phyloP scores from a whole-genome alignment of 1,284 basidiomycete species.

The Fomitiporia mediterranea region DNA sequence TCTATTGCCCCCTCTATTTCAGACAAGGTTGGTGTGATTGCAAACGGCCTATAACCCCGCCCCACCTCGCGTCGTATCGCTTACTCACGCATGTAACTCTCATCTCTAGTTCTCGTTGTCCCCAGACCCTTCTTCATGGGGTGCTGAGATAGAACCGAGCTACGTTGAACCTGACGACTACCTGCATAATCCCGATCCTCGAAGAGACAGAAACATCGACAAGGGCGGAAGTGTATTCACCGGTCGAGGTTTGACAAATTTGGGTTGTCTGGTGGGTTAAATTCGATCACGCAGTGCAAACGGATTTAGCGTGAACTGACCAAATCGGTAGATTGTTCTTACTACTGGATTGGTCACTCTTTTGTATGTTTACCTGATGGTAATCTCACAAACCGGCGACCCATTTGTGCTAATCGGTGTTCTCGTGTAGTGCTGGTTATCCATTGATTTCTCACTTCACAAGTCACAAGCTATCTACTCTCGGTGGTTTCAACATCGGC shows the following conservation, averaged over 20 bases:
- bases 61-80: slow-evolving; percentile 31
- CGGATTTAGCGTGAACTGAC: neutral
- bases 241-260: slow-evolving; percentile 64
- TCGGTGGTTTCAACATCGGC: slow-evolving; percentile 74
- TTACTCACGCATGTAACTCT: slow-evolving; percentile 34
- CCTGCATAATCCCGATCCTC: slow-evolving; percentile 73
- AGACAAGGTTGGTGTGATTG: slow-evolving; percentile 36
- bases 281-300: neutral
- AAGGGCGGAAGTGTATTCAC: slow-evolving; percentile 64
- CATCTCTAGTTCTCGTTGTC: slow-evolving; percentile 59
- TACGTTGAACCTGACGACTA: slow-evolving; percentile 60
- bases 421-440: slow-evolving; percentile 63
- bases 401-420: slow-evolving; percentile 7
- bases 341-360: slow-evolving; percentile 57
- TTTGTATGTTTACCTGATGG: slow-evolving; percentile 49
- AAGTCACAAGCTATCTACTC: slow-evolving; percentile 39
- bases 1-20: slow-evolving; percentile 32
- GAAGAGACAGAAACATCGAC: slow-evolving; percentile 59
- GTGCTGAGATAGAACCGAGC: slow-evolving; percentile 55
- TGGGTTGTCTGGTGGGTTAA: slow-evolving; percentile 58
- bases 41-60: neutral
- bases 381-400: neutral
- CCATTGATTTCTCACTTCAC: slow-evolving; percentile 74
- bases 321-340: slow-evolving; percentile 41
- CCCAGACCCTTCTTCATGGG: slow-evolving; percentile 65